These are phyloP conservation scores for Elsinoe perseae DNA, from an alignment of 2,329 filamentous ascomycete genomes.

Conservation along the genomic window DNA sequence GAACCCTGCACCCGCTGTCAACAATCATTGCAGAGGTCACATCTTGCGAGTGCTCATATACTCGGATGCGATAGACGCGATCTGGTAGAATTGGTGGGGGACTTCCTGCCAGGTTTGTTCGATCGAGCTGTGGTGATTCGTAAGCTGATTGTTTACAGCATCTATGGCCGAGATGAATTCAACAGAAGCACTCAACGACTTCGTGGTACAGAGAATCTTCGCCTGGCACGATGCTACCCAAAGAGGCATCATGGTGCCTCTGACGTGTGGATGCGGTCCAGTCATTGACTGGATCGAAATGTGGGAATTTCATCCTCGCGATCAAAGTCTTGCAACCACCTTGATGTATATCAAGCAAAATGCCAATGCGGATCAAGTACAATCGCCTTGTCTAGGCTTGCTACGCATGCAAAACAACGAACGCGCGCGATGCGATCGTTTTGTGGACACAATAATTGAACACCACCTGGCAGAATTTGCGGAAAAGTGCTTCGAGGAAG, in stretches of 20 bases:
- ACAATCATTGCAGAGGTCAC: neutral
- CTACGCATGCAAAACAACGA: constrained; percentile 39
- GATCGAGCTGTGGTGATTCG: neutral
- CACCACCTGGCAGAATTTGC: constrained; percentile 36
- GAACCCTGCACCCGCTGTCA: neutral
- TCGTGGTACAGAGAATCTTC: neutral
- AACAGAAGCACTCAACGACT: neutral
- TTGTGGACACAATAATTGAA: constrained; percentile 37
- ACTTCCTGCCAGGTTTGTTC: constrained; percentile 4
- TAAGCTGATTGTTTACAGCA: neutral
- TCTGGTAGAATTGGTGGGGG: neutral
- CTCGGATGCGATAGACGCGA: constrained; percentile 7
- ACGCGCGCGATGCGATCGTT: constrained; percentile 38
- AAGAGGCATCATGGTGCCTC: neutral
- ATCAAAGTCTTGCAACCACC: constrained; percentile 34
- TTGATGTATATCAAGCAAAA: constrained; percentile 21
- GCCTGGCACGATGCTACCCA: neutral
- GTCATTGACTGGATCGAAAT: constrained; percentile 37
- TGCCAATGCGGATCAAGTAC: constrained; percentile 28
- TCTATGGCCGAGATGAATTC: constrained; percentile 1
- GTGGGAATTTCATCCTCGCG: constrained; percentile 40
- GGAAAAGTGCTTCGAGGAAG: constrained; percentile 38
- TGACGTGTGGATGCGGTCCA: constrained; percentile 32
- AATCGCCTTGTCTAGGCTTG: constrained; percentile 41
- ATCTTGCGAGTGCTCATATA: neutral